Evolutionary conservation across 2,329 filamentous ascomycete genomes (phyloP).

Genomic region (Apiospora kogelbergensis): DNA sequence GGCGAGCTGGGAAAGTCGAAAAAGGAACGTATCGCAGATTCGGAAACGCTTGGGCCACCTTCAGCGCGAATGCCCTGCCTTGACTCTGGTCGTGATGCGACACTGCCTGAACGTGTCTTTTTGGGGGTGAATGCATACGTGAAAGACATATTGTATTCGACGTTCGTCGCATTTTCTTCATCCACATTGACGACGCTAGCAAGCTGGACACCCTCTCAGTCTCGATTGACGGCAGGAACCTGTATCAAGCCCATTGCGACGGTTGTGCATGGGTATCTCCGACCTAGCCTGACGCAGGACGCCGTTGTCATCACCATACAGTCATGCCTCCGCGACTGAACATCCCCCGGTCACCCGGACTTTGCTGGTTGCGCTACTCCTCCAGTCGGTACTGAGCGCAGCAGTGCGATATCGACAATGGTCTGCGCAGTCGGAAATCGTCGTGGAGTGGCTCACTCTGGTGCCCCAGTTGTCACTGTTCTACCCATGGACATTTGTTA

Average conservation of each 20-base stretch:
- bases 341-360: slow-evolving; percentile 84
- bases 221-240: not conserved
- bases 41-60: not conserved
- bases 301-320: slow-evolving; percentile 4
- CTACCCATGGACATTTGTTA: slow-evolving; percentile 91
- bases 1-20: not conserved
- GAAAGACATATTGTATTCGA: not conserved
- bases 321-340: slow-evolving; percentile 81
- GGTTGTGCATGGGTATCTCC: slow-evolving; percentile 2
- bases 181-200: not conserved
- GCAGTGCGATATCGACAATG: slow-evolving; percentile 73
- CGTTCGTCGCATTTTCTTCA: not conserved
- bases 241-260: not conserved
- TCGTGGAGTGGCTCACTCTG: slow-evolving; percentile 84
- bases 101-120: slow-evolving; percentile 3
- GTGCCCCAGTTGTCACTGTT: slow-evolving; percentile 80
- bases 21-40: not conserved
- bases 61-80: not conserved
- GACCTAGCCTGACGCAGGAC: slow-evolving; percentile 1
- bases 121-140: not conserved
- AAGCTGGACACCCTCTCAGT: not conserved
- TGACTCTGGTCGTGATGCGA: not conserved
- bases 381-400: slow-evolving; percentile 81
- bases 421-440: slow-evolving; percentile 61
- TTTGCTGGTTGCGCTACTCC: slow-evolving; percentile 71